These are phyloP conservation scores for Primulina tabacum DNA, from an alignment of 257 asterid genomes.

Conservation along the genomic window DNA sequence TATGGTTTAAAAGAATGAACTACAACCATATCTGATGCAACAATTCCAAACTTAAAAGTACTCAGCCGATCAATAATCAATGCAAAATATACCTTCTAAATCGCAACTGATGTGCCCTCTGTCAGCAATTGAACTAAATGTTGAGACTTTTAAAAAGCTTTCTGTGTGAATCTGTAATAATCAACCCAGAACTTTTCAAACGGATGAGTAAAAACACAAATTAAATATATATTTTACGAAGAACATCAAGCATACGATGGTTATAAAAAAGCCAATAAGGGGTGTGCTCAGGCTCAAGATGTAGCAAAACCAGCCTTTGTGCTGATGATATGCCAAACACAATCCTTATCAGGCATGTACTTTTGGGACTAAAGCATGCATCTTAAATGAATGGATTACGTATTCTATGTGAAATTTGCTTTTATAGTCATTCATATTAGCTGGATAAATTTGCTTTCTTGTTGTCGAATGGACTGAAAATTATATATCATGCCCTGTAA, in stretches of 20 bases:
- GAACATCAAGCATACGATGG: too few species aligned
- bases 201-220: too few species aligned
- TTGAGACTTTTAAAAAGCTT: too few species aligned
- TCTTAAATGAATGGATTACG: neutral
- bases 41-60: neutral
- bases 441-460: neutral
- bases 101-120: neutral
- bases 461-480: neutral
- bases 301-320: neutral
- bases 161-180: too few species aligned
- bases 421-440: neutral
- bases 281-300: too few species aligned
- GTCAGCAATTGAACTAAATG: too few species aligned
- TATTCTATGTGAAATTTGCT: neutral
- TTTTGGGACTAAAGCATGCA: neutral
- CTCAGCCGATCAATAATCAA: neutral
- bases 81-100: neutral
- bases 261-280: too few species aligned
- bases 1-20: neutral
- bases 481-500: too few species aligned
- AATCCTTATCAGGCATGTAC: neutral
- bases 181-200: too few species aligned
- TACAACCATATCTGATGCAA: neutral
- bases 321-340: neutral
- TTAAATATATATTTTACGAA: too few species aligned